Base-by-base conservation (phyloP, 129 eudicot species). In the Pseudognaphalium luteoalbum region DNA sequence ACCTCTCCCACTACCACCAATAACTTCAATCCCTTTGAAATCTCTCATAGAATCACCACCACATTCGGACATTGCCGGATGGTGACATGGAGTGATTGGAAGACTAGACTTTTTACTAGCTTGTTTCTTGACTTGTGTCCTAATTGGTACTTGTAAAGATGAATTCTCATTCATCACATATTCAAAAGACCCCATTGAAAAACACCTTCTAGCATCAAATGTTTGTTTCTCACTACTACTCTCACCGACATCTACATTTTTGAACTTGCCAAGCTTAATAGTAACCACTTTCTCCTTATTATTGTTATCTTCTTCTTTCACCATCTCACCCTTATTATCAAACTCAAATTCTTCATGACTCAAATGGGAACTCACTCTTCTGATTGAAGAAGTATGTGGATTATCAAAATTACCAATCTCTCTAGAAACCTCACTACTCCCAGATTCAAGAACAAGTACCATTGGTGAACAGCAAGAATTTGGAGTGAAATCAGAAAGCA, bases 121-220 rank as follows among this genome's bases (percentile, higher is more conserved):
- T 74, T 76, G 89, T 67, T 89, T 89, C 84, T 84, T 89, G 21
- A 78, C 33, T 39, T 88, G 92, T 3, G 88, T 80, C 54, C 87
- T 84, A 12, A 92, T 88, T 42, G 98, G 90, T 4, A 92, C 98
- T 75, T 90, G 86, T 22, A 92, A 76, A 22, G 87, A 78, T 64
- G 87, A 70, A 61, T 61, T 83, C 67, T 88, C 98, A 80, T 90
- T 87, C 92, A 92, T 81, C 17, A 92, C 91, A 87, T 92, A 92
- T n/a, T 90, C 93, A 77, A 89, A 89, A 21, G 96, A 92, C 12
- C 96, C 96, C 98, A 92, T 92, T 4, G 98, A 92, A 59, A 81
- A 90, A 66, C 98, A 92, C 78, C 98, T 90, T 52, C 98, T 92
- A 64, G 80, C 58, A 74, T 87, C 91, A 83, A 81, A 66, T 47